phyloP scores from a whole-genome alignment of 1,139 yeast genomes.

The Taphrina confusa region DNA sequence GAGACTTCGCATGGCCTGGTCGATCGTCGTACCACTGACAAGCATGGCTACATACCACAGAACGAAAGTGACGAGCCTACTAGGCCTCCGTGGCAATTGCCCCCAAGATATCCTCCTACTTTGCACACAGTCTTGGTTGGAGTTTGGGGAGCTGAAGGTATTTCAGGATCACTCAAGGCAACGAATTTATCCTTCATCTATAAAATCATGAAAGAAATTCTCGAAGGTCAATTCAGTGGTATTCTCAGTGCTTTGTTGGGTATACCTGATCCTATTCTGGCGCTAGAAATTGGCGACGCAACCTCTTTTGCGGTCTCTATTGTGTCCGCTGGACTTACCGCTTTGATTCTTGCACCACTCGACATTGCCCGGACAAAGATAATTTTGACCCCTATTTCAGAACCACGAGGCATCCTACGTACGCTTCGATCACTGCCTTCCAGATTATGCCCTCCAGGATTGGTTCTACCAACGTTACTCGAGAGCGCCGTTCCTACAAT shows the following conservation, averaged over 20 bases:
- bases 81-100: slow-evolving; percentile 34
- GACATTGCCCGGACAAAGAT: slow-evolving; percentile 72
- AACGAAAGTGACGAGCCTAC: slow-evolving; percentile 36
- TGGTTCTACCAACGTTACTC: slow-evolving; percentile 58
- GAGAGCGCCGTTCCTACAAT: slow-evolving; percentile 64
- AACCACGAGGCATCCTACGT: slow-evolving; percentile 44
- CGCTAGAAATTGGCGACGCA: slow-evolving; percentile 76
- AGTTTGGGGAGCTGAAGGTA: slow-evolving; percentile 73
- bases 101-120: slow-evolving; percentile 13
- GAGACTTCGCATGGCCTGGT: not conserved
- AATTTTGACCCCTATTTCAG: slow-evolving; percentile 27
- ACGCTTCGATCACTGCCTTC: slow-evolving; percentile 50
- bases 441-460: slow-evolving; percentile 56
- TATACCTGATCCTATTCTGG: slow-evolving; percentile 78
- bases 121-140: slow-evolving; percentile 66
- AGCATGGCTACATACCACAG: slow-evolving; percentile 33
- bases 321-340: slow-evolving; percentile 71
- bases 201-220: slow-evolving; percentile 70
- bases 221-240: slow-evolving; percentile 63
- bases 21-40: slow-evolving; percentile 32
- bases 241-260: slow-evolving; percentile 72
- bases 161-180: slow-evolving; percentile 81
- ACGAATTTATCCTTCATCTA: slow-evolving; percentile 80
- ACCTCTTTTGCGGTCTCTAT: slow-evolving; percentile 67
- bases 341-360: slow-evolving; percentile 75